These are phyloP conservation scores for Uncinocarpus reesii DNA, from an alignment of 2,329 filamentous ascomycete species.

Conservation along the genomic window DNA sequence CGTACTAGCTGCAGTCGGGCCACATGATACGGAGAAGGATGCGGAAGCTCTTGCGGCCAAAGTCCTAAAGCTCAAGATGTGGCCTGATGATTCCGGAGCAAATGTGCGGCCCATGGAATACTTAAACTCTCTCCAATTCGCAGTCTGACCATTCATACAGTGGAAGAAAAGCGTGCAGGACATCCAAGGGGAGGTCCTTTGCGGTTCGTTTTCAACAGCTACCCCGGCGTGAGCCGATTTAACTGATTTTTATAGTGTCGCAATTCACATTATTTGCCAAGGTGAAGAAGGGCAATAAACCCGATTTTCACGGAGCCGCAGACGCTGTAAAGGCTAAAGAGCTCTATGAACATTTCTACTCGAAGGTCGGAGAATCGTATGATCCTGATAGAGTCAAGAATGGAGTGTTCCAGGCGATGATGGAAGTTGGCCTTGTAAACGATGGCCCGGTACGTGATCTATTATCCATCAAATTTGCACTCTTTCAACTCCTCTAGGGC, in stretches of 20 bases:
- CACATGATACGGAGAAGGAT: constrained; percentile 82
- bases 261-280: constrained; percentile 91
- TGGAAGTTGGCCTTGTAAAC: constrained; percentile 89
- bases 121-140: constrained; percentile 13
- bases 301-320: constrained; percentile 84
- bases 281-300: constrained; percentile 92
- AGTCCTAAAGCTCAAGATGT: constrained; percentile 79
- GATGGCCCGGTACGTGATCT: constrained; percentile 48
- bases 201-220: constrained; percentile 59
- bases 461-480: too few species aligned
- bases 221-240: background rate
- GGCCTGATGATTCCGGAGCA: constrained; percentile 68
- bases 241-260: constrained; percentile 53
- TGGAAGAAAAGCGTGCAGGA: constrained; percentile 89
- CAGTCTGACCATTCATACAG: constrained; percentile 34
- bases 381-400: constrained; percentile 69
- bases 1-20: constrained; percentile 82
- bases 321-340: constrained; percentile 64
- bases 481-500: background rate
- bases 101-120: constrained; percentile 40
- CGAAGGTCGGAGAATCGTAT: constrained; percentile 64
- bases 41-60: constrained; percentile 73
- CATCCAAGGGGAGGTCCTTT: constrained; percentile 84
- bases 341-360: constrained; percentile 75
- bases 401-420: constrained; percentile 97